A percentile compares a stretch with the other conserved stretches of the same genome.
phyloP scores from a whole-genome alignment of 1,139 yeast species.

The Kurtzmaniella quercitrusa region DNA sequence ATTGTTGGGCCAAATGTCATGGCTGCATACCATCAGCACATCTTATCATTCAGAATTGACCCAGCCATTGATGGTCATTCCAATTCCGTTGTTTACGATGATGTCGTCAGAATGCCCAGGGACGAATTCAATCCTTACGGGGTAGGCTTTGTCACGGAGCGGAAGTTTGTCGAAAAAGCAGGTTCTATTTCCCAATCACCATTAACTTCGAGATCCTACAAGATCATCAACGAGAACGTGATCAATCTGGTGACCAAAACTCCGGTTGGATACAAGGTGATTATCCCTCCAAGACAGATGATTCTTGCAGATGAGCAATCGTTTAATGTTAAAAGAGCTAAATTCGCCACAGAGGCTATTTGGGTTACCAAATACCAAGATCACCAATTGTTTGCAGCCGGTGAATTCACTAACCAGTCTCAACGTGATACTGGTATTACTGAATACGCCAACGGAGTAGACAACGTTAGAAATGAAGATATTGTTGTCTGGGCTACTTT shows the following conservation, averaged over 20 bases:
- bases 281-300: conserved; percentile 75
- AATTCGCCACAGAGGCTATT: conserved; percentile 67
- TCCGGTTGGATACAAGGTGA: conserved; percentile 81
- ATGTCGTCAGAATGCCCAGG: conserved; percentile 61
- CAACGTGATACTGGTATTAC: conserved; percentile 60
- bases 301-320: conserved; percentile 63
- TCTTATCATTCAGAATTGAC: conserved; percentile 79
- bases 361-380: conserved; percentile 76
- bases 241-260: conserved; percentile 71
- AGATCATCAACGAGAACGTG: conserved; percentile 73
- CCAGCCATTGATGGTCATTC: conserved; percentile 85
- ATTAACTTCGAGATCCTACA: conserved; percentile 70
- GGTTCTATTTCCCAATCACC: conserved; percentile 75
- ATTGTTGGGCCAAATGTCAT: conserved; percentile 80
- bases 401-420: conserved; percentile 77
- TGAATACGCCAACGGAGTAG: conserved; percentile 64
- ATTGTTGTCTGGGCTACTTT: conserved; percentile 84
- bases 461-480: conserved; percentile 74
- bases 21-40: conserved; percentile 89
- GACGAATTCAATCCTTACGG: conserved; percentile 66
- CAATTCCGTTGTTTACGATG: conserved; percentile 74
- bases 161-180: conserved; percentile 65
- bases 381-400: conserved; percentile 67
- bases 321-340: conserved; percentile 61
- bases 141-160: conserved; percentile 67